Percentiles rank a stretch among this genome's conserved stretches.
Conservation (phyloP, 2,329 filamentous ascomycete genomes). For the Pestalotiopsis sp. region DNA sequence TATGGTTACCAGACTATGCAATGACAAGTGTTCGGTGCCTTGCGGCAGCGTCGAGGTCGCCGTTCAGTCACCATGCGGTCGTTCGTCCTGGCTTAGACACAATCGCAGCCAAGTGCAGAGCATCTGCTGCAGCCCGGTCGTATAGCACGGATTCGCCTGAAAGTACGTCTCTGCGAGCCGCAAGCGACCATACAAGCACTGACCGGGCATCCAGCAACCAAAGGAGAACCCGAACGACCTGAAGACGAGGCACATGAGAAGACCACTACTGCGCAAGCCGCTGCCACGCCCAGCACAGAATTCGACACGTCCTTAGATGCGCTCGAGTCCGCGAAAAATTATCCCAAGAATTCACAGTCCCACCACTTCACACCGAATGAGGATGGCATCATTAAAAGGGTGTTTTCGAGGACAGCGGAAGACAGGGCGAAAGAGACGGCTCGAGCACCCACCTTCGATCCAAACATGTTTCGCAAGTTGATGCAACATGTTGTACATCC, state of each 20-base stretch:
- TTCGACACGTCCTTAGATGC: neutral
- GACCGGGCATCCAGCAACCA: neutral
- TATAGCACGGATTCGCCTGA: neutral
- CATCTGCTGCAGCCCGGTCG: neutral
- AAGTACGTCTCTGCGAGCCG: neutral
- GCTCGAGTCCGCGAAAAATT: neutral
- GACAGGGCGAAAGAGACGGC: neutral
- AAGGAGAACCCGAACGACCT: neutral
- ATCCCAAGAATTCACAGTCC: neutral
- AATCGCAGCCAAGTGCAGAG: neutral
- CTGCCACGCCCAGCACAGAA: neutral
- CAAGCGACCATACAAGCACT: neutral
- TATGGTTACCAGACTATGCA: neutral
- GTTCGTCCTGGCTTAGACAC: neutral
- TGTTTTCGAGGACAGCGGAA: neutral
- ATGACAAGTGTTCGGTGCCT: neutral
- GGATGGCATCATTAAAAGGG: neutral
- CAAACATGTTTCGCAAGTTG: neutral
- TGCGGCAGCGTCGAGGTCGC: neutral
- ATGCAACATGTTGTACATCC: neutral
- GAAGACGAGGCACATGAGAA: neutral
- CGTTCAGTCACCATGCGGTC: neutral
- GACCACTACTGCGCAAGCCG: neutral
- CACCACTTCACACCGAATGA: neutral
- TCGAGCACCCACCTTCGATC: neutral